Evolutionary conservation across 2,329 filamentous ascomycete species (phyloP).

Genomic region (Neofusicoccum laricinum): DNA sequence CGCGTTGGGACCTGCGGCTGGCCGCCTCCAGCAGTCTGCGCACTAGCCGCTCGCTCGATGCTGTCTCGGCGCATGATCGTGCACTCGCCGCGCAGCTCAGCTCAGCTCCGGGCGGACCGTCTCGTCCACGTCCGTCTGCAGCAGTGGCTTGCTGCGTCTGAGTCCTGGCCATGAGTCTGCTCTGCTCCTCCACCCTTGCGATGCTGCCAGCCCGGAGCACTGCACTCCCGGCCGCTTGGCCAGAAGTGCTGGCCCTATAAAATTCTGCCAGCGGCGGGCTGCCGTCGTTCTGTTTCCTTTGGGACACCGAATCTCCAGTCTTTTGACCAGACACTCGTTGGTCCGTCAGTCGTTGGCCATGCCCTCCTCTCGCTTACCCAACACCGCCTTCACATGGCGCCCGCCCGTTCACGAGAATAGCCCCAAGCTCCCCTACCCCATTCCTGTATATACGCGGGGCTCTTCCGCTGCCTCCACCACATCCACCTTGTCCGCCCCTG

Average conservation of each 20-base stretch:
- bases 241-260: background rate
- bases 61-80: constrained; percentile 11
- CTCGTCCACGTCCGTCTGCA: background rate
- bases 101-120: constrained; percentile 1
- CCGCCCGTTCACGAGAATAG: background rate
- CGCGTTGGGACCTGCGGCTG: background rate
- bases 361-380: constrained; percentile 1
- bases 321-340: background rate
- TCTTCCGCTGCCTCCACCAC: background rate
- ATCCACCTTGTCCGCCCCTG: background rate
- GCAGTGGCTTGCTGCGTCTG: background rate
- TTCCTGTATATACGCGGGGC: background rate
- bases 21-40: background rate
- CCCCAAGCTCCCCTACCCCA: background rate
- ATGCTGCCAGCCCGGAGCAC: background rate
- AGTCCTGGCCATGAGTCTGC: background rate
- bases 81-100: background rate
- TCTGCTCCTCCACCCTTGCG: background rate
- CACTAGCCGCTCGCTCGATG: background rate
- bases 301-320: constrained; percentile 4
- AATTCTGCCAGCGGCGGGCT: background rate
- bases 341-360: background rate
- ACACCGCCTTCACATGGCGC: background rate
- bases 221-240: background rate
- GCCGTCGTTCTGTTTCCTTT: background rate